Evolutionary conservation across 208 protist genomes (phyloP).

Genomic region (Acanthamoeba sp.): DNA sequence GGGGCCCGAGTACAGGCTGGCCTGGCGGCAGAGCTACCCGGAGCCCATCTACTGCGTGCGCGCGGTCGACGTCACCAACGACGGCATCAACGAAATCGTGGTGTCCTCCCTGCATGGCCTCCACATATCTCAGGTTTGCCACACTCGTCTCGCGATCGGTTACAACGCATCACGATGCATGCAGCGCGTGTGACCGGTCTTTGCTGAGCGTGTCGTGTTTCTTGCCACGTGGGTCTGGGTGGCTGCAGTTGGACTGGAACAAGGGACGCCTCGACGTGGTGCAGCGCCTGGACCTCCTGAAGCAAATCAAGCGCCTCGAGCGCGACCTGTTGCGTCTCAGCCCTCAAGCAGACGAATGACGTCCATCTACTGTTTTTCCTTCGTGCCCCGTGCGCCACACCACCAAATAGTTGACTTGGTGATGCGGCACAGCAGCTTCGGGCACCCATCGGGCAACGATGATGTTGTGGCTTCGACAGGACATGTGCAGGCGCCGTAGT

Average conservation of each 20-base stretch:
- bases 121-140: not conserved
- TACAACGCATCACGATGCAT: too few relatives aligned
- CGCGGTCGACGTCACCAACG: not conserved
- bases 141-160: not conserved
- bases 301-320: conserved; percentile 2
- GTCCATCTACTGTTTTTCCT: too few relatives aligned
- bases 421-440: too few relatives aligned
- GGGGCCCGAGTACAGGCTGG: not conserved
- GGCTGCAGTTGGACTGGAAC: not conserved
- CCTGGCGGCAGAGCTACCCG: not conserved
- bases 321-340: not conserved
- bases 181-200: too few relatives aligned
- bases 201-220: too few relatives aligned
- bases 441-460: too few relatives aligned
- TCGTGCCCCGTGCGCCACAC: too few relatives aligned
- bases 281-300: not conserved
- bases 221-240: too few relatives aligned
- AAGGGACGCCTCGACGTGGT: not conserved
- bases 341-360: not conserved
- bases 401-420: too few relatives aligned
- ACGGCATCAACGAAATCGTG: conserved; percentile 4
- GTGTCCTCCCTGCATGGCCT: not conserved
- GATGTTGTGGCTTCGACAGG: too few relatives aligned
- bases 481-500: too few relatives aligned
- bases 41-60: not conserved